Evolutionary conservation across 768 basidiomycete species (phyloP).

Genomic region (Tulasnella calospora): DNA sequence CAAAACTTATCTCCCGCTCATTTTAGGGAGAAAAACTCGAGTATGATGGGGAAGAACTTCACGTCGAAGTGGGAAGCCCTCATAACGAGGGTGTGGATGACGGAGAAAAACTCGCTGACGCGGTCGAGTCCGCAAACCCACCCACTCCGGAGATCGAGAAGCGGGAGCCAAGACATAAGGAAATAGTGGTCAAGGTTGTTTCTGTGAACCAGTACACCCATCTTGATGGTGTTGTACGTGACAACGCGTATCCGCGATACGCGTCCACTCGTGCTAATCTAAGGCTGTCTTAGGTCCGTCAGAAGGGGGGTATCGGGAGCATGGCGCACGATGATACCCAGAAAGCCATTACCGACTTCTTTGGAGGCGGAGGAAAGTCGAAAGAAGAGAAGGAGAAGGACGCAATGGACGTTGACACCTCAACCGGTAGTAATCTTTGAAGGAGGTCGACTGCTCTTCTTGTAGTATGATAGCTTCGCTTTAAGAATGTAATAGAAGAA

Average conservation of each 20-base stretch:
- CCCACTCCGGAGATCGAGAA: not conserved
- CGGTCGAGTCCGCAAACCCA: constrained; percentile 12
- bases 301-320: constrained; percentile 40
- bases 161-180: not conserved
- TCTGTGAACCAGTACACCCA: constrained; percentile 23
- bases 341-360: constrained; percentile 38
- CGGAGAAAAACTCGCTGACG: not conserved
- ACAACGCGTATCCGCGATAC: not conserved
- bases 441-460: not conserved
- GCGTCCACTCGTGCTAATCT: not conserved
- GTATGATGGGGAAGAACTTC: not conserved
- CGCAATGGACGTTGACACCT: not conserved
- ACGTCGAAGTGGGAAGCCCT: not conserved
- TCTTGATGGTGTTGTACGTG: constrained; percentile 26
- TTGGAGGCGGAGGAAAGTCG: constrained; percentile 34
- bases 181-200: constrained; percentile 19
- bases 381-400: not conserved
- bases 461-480: not conserved
- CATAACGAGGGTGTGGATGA: constrained; percentile 19
- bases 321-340: constrained; percentile 39
- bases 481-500: not conserved
- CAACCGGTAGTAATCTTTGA: not conserved
- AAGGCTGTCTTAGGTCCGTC: constrained; percentile 30
- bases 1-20: not conserved
- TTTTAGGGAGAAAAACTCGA: constrained; percentile 13